Percentiles rank a stretch among this genome's conserved stretches.
phyloP scores from a whole-genome alignment of 257 asterid species.

The Apocynum venetum region DNA sequence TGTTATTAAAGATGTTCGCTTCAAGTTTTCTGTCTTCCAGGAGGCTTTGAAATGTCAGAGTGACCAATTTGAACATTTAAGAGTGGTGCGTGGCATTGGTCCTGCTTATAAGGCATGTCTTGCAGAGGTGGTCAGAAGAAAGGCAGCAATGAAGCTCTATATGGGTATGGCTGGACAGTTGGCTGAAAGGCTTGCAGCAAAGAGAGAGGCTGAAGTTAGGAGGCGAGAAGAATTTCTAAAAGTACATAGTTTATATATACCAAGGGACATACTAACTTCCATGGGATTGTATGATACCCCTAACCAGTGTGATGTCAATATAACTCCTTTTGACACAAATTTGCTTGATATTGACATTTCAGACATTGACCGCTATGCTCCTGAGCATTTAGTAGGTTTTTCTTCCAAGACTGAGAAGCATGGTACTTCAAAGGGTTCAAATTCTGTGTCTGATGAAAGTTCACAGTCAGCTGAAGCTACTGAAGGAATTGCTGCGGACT shows the following conservation, averaged over 20 bases:
- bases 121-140: conserved; percentile 91
- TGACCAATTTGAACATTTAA: conserved; percentile 85
- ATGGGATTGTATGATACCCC: conserved; percentile 92
- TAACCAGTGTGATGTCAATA: conserved; percentile 78
- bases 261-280: conserved; percentile 74
- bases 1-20: conserved; percentile 74
- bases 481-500: conserved; percentile 38
- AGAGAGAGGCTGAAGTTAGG: conserved; percentile 82
- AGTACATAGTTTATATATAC: conserved; percentile 64
- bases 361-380: conserved; percentile 84
- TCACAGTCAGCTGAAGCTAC: conserved; percentile 47
- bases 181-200: conserved; percentile 91
- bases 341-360: conserved; percentile 73
- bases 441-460: conserved; percentile 53
- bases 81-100: conserved; percentile 86
- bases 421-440: conserved; percentile 48
- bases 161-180: conserved; percentile 98
- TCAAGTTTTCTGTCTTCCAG: conserved; percentile 82
- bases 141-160: conserved; percentile 86
- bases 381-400: conserved; percentile 71
- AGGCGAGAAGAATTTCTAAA: conserved; percentile 80
- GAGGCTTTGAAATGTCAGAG: conserved; percentile 89
- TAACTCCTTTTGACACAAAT: conserved; percentile 75
- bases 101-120: conserved; percentile 93
- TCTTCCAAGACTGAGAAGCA: conserved; percentile 52